These are phyloP conservation scores for Eimeria necatrix DNA, from an alignment of 169 alveolate species.

Conservation along the genomic window DNA sequence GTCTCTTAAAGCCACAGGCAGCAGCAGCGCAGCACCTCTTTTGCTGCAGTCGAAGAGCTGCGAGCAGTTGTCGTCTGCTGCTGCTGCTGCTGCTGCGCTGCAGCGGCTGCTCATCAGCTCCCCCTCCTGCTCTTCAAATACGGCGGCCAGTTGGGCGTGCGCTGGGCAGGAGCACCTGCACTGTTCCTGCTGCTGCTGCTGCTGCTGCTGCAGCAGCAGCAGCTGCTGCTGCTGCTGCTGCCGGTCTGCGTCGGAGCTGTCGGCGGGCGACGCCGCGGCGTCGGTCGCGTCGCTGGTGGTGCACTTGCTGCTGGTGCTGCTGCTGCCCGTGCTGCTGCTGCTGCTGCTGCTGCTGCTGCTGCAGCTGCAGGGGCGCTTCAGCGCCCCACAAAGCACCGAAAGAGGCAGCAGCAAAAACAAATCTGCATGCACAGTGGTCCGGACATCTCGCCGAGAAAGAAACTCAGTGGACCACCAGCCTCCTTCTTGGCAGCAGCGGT, in stretches of 20 bases:
- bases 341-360: conserved; percentile 36
- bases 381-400: not conserved
- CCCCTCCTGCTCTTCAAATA: not conserved
- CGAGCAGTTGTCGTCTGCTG: conserved; percentile 34
- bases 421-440: conserved; percentile 82
- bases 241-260: not conserved
- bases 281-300: not conserved
- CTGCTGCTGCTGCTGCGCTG: conserved; percentile 61
- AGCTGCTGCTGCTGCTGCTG: not conserved
- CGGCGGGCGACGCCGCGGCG: not conserved
- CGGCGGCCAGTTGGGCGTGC: not conserved
- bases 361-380: conserved; percentile 55
- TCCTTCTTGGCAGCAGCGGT: conserved; percentile 91
- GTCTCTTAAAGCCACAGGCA: conserved; percentile 34
- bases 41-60: conserved; percentile 39
- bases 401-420: conserved; percentile 51
- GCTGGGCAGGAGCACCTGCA: not conserved
- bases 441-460: conserved; percentile 92
- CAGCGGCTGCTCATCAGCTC: conserved; percentile 13
- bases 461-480: conserved; percentile 93
- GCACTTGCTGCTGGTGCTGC: conserved; percentile 21
- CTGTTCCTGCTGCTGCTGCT: conserved; percentile 21
- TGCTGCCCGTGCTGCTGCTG: not conserved
- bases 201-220: conserved; percentile 30
- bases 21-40: conserved; percentile 45